Evolutionary conservation across 108 stramenopile genomes (phyloP), one percentile per base, ranked within the genome.

Genomic region (Skeletonema tropicum): DNA sequence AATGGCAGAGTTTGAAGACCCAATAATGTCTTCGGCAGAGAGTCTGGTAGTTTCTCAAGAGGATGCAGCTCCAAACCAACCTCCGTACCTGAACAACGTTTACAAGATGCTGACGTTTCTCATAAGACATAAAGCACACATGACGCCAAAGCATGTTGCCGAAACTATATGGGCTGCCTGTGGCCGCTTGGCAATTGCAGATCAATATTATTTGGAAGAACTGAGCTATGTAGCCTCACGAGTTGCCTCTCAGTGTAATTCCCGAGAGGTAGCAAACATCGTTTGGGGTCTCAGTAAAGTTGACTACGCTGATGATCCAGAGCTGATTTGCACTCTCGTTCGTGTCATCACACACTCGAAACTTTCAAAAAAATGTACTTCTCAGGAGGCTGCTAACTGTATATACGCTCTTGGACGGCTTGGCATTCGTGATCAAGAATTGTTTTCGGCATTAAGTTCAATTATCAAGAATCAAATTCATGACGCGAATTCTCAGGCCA

Each of bases 261-360:
- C 85, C 19, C 77, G 72, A 33, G 90, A 93, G 62, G 58, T 87
- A 41, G 77, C 88, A 15, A 91, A 86, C 70, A 77, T 85, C 29
- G 58, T 93, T 8, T 90, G 86, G 88, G 92, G 84, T 14, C 19
- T 93, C 12, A 74, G 73, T 42, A 89, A 81, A 70, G 60, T 89
- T 0, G 61, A 69, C 14, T 88, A 67, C 70, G 66, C 66, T 30
- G 73, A 82, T 31, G 42, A 70, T 15, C 35, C 65, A 7, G 49
- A 82, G 6, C 39, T 83, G 11, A 76, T 87, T 6, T 64, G 26
- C 2, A 55, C 49, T 59, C 57, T 92, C 25, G 70, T 82, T 6
- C 60, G 62, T 23, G 69, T 66, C 25, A 35, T 89, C 29, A 74
- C 76, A 14, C 32, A 29, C 7, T 6, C 35, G 1, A 57, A 49